phyloP scores from a whole-genome alignment of 2,329 filamentous ascomycete species.

The Leptosphaerulina australis region DNA sequence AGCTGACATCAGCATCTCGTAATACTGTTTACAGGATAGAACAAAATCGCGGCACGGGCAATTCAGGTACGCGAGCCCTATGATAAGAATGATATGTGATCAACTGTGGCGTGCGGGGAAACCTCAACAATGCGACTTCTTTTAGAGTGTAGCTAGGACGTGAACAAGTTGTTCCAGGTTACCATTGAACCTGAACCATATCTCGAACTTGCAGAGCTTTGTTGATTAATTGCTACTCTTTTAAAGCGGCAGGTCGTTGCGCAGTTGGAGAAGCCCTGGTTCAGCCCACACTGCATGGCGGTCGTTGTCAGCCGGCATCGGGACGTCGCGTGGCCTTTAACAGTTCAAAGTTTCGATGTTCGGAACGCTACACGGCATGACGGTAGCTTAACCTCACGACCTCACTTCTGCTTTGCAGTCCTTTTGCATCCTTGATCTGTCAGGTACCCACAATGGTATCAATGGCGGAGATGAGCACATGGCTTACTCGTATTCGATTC shows the following conservation, averaged over 20 bases:
- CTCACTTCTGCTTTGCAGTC: constrained; percentile 14
- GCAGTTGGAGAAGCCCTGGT: constrained; percentile 5
- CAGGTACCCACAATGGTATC: constrained; percentile 12
- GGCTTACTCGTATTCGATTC: constrained; percentile 18
- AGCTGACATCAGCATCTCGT: constrained; percentile 20
- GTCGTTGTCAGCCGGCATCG: constrained; percentile 21
- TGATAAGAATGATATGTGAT: constrained; percentile 8
- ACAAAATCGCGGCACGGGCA: constrained; percentile 22
- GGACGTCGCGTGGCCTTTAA: constrained; percentile 17
- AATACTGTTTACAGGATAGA: constrained; percentile 10
- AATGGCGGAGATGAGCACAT: constrained; percentile 28
- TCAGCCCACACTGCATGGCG: constrained; percentile 5
- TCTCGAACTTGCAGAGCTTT: neutral
- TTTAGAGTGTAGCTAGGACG: neutral
- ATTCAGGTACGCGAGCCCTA: constrained; percentile 17
- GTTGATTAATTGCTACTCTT: neutral
- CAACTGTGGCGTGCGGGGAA: constrained; percentile 30
- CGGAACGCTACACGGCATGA: constrained; percentile 36
- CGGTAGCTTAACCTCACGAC: constrained; percentile 31
- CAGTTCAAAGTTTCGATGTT: constrained; percentile 16
- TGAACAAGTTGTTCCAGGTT: neutral
- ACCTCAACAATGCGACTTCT: constrained; percentile 10
- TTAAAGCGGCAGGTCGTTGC: constrained; percentile 2
- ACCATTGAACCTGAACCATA: neutral
- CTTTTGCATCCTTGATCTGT: neutral